Conservation (phyloP, 345 rosid genomes). For the Carallia brachiata region DNA sequence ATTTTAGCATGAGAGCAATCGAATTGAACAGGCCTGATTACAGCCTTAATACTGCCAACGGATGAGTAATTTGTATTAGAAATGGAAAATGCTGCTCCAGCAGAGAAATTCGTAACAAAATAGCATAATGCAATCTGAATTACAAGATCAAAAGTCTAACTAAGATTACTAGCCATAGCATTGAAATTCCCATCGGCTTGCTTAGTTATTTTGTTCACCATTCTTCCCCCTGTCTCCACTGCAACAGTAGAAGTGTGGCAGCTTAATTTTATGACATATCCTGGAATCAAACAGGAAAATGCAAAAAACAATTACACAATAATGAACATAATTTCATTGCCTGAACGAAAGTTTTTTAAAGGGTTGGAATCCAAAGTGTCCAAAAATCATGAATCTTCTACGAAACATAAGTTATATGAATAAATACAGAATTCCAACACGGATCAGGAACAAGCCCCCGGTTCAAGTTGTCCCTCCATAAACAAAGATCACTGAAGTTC, state of each 20-base stretch:
- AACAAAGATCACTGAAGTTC: too few species aligned
- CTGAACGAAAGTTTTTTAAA: not conserved
- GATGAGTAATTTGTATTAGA: too few species aligned
- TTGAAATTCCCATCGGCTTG: not conserved
- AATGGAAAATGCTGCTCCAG: too few species aligned
- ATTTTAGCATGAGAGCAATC: too few species aligned
- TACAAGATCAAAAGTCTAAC: not conserved
- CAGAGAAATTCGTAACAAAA: not conserved
- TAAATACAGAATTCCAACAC: not conserved
- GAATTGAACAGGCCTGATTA: too few species aligned
- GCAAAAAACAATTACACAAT: not conserved
- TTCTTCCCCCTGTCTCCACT: constrained; percentile 61
- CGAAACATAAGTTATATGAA: not conserved
- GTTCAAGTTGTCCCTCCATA: too few species aligned
- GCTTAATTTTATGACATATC: constrained; percentile 83
- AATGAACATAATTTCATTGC: not conserved
- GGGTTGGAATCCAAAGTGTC: not conserved
- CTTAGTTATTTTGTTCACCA: constrained; percentile 16
- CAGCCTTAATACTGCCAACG: too few species aligned
- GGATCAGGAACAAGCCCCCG: not conserved
- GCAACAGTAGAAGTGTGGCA: constrained; percentile 96
- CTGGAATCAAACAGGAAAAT: constrained; percentile 32
- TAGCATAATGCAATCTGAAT: not conserved
- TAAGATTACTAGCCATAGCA: not conserved
- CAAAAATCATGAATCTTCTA: not conserved